Conservation (phyloP, 345 rosid genomes). For the Theobroma cacao region DNA sequence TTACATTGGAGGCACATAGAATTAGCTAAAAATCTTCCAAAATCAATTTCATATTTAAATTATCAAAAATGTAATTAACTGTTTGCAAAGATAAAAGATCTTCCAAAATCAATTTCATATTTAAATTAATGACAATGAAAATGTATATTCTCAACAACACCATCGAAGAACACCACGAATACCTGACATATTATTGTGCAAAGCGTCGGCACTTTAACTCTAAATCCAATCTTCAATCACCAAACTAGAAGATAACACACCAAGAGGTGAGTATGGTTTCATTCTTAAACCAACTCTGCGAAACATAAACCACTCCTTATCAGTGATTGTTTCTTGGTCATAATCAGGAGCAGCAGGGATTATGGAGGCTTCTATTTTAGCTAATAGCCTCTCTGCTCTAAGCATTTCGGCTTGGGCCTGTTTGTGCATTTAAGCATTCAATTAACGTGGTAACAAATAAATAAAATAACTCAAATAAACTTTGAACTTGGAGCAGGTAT, state of each 20-base stretch:
- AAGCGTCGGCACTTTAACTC: slow-evolving; percentile 17
- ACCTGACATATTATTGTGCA: slow-evolving; percentile 44
- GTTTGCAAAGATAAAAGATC: too few relatives aligned
- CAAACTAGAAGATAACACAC: slow-evolving; percentile 39
- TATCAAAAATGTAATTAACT: too few relatives aligned
- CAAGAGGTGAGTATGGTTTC: slow-evolving; percentile 91
- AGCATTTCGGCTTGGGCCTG: slow-evolving; percentile 87
- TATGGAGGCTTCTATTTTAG: slow-evolving; percentile 95
- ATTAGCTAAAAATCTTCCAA: too few relatives aligned
- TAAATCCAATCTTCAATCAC: not conserved
- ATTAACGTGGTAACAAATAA: slow-evolving; percentile 10
- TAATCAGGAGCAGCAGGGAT: slow-evolving; percentile 92
- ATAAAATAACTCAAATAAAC: not conserved
- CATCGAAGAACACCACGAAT: slow-evolving; percentile 99
- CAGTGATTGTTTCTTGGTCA: slow-evolving; percentile 94
- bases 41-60: too few relatives aligned
- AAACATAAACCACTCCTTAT: slow-evolving; percentile 87
- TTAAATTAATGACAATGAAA: too few relatives aligned
- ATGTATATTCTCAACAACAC: slow-evolving; percentile 98
- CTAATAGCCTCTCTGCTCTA: slow-evolving; percentile 80
- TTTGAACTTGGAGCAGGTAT: not conserved
- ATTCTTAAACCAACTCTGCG: slow-evolving; percentile 92
- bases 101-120: too few relatives aligned
- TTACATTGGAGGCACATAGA: too few relatives aligned
- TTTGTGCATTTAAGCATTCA: slow-evolving; percentile 21